phyloP scores from a whole-genome alignment of 2,329 filamentous ascomycete genomes.

The Malbranchea zuffiana region DNA sequence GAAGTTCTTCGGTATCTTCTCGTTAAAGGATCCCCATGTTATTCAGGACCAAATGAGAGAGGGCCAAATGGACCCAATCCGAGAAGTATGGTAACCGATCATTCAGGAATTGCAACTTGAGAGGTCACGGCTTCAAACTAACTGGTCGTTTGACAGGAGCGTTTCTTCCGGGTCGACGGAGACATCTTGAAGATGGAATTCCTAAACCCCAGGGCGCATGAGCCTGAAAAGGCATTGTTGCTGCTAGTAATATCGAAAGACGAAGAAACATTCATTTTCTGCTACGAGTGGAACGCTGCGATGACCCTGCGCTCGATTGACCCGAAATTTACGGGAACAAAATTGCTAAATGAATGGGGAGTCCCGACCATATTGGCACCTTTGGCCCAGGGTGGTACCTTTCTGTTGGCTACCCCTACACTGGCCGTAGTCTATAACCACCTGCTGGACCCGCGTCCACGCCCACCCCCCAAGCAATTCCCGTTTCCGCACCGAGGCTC shows the following conservation, averaged over 20 bases:
- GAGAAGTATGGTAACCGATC: conserved; percentile 34
- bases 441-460: conserved; percentile 22
- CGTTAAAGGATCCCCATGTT: conserved; percentile 48
- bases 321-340: conserved; percentile 21
- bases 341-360: conserved; percentile 31
- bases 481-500: conserved; percentile 21
- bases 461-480: conserved; percentile 20
- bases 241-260: conserved; percentile 48
- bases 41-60: conserved; percentile 42
- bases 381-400: conserved; percentile 57
- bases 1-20: conserved; percentile 59
- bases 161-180: conserved; percentile 49
- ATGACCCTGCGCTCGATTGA: conserved; percentile 19
- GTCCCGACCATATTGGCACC: conserved; percentile 63
- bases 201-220: conserved; percentile 56
- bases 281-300: conserved; percentile 45
- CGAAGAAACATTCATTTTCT: conserved; percentile 37
- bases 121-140: conserved; percentile 16
- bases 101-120: background rate
- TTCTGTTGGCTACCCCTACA: conserved; percentile 55
- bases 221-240: conserved; percentile 63
- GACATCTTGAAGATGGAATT: conserved; percentile 83
- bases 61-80: conserved; percentile 49
- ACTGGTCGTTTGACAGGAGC: conserved; percentile 26
- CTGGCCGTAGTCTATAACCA: conserved; percentile 42